These are phyloP conservation scores for Penicillium digitatum DNA, from an alignment of 2,329 filamentous ascomycete species.

Conservation along the genomic window DNA sequence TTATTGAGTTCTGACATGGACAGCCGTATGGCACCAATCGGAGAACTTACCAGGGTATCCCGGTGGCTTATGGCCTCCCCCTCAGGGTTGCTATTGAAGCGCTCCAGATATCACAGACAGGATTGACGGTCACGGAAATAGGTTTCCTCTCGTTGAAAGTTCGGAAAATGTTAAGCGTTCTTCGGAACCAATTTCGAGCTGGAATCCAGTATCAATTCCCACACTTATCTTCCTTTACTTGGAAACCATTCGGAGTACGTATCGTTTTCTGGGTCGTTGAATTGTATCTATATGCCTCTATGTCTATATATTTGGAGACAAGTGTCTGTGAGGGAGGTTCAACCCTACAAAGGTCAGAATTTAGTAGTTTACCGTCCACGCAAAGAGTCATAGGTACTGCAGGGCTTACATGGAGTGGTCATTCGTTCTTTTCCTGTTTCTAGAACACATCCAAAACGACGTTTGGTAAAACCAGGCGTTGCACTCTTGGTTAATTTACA, in stretches of 20 bases:
- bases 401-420: background rate
- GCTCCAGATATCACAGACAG: background rate
- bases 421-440: too few species aligned
- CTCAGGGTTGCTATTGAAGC: background rate
- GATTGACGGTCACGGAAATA: background rate
- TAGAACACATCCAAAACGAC: too few species aligned
- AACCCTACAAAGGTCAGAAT: background rate
- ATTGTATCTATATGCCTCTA: too few species aligned
- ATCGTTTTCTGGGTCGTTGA: too few species aligned
- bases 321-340: too few species aligned
- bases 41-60: background rate
- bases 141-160: background rate
- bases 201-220: too few species aligned
- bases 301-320: background rate
- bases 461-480: too few species aligned
- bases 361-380: background rate
- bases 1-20: conserved; percentile 1
- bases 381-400: background rate
- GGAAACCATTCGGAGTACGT: background rate
- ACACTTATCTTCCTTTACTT: background rate
- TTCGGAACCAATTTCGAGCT: background rate
- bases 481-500: background rate
- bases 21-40: conserved; percentile 3
- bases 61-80: background rate
- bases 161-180: background rate